Conservation (phyloP, 495 filamentous ascomycete species). For the Cladorrhinum samala region DNA sequence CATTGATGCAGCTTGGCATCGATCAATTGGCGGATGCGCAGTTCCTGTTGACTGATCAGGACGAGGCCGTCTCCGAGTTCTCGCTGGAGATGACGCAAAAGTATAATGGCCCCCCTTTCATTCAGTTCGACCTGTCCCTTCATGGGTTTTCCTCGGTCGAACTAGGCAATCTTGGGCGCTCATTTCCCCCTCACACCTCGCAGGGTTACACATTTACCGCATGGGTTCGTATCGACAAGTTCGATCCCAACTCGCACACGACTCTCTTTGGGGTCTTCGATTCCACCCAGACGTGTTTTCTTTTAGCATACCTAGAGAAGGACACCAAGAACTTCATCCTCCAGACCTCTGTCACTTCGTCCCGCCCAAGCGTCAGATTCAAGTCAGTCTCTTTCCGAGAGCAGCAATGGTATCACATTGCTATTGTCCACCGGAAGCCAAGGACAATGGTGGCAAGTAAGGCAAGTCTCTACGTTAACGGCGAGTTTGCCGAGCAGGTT, state of each 20-base stretch:
- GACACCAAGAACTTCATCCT: slow-evolving; percentile 94
- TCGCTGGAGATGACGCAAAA: slow-evolving; percentile 64
- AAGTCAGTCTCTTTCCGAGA: slow-evolving; percentile 71
- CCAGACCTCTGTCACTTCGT: slow-evolving; percentile 85
- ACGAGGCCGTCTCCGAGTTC: slow-evolving; percentile 59
- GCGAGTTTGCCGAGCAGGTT: slow-evolving; percentile 87
- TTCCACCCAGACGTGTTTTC: slow-evolving; percentile 83
- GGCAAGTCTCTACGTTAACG: slow-evolving; percentile 84
- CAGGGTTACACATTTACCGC: slow-evolving; percentile 80
- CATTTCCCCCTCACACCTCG: slow-evolving; percentile 69
- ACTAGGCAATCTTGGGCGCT: slow-evolving; percentile 68
- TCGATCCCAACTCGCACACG: slow-evolving; percentile 79
- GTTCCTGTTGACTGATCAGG: slow-evolving; percentile 60
- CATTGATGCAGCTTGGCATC: slow-evolving; percentile 63
- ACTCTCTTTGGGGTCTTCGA: slow-evolving; percentile 96
- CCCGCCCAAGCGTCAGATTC: slow-evolving; percentile 86
- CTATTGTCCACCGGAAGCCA: slow-evolving; percentile 71
- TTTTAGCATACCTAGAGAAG: slow-evolving; percentile 88
- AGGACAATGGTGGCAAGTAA: slow-evolving; percentile 71
- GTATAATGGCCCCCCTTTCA: slow-evolving; percentile 70
- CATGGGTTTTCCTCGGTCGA: slow-evolving; percentile 87
- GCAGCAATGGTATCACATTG: slow-evolving; percentile 85
- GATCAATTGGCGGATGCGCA: slow-evolving; percentile 72
- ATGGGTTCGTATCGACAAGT: slow-evolving; percentile 83
- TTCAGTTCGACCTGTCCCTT: slow-evolving; percentile 89